Evolutionary conservation across 495 filamentous ascomycete genomes (phyloP), one percentile per base, ranked within the genome.

Genomic region (Hyphodiscus hymeniophilus): DNA sequence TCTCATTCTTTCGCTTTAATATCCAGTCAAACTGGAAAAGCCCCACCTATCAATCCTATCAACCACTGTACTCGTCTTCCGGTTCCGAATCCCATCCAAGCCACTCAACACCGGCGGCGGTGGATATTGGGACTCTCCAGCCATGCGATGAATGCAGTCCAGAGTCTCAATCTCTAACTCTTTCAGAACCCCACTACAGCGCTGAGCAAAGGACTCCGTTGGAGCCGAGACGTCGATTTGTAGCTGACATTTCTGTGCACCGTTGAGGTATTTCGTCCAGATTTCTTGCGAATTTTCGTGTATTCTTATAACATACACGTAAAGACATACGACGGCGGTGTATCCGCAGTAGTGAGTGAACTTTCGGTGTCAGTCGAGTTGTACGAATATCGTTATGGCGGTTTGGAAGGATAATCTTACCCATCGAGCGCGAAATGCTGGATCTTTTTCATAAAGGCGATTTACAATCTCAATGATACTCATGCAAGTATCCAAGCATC

Each of bases 321-420:
- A 76, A 15, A 74, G 65, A 18, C 75, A 70, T 3, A 74, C 61
- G 20, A 75, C 68, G 11, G 74, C 74, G 36, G 71, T 76, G 42
- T 75, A 78, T 31, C 70, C 70, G 16, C 74, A 69, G 44, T 76
- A 75, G 40, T 75, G 70, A 0, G 73, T 78, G 44, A 78, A 76
- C 74, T 49, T 8, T 3, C 10, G 3, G 17, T 15, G 30, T 39
- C 15, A 16, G 23, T 39, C n/a, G 40, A n/a, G 1, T 12, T 0
- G 5, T 28, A 15, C 6, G 33, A 24, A n/a, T 42, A 12, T 42
- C 12, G 5, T 24, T 12, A 30, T n/a, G n/a, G 8, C 40, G 42
- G 21, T 16, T 7, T 4, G 13, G 7, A 2, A 23, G 15, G 13
- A 7, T n/a, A 15, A n/a, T 3, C 48, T 8, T 38, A 51, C 48